A percentile compares a stretch with the other conserved stretches of the same genome.
Evolutionary conservation across 202 grass and related monocot species (phyloP).

Genomic region (Tripidium arundinaceum): DNA sequence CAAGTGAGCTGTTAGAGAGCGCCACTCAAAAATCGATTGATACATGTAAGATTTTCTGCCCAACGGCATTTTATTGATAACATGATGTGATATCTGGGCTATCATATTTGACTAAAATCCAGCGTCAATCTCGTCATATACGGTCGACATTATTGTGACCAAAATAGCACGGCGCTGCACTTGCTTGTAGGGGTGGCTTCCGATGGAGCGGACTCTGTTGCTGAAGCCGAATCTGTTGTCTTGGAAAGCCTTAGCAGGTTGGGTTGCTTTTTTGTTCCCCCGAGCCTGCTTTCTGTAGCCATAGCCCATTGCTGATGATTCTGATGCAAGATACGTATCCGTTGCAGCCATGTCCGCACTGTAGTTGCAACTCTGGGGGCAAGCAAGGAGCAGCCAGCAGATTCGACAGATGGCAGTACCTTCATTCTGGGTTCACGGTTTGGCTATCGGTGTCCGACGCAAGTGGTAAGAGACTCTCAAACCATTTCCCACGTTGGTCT

Average conservation of each 20-base stretch:
- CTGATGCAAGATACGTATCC: neutral
- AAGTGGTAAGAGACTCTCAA: slow-evolving; percentile 31
- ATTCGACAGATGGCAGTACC: slow-evolving; percentile 75
- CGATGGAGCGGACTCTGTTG: slow-evolving; percentile 73
- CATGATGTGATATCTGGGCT: neutral
- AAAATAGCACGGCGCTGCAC: slow-evolving; percentile 39
- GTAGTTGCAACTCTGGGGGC: slow-evolving; percentile 80
- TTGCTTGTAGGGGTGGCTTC: slow-evolving; percentile 67
- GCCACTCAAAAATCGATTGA: slow-evolving; percentile 71
- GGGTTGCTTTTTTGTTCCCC: neutral
- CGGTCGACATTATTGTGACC: neutral
- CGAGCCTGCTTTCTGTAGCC: neutral
- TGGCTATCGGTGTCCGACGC: slow-evolving; percentile 78
- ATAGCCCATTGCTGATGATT: neutral
- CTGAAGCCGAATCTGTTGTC: slow-evolving; percentile 72
- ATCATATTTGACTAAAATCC: neutral
- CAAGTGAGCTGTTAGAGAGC: slow-evolving; percentile 80
- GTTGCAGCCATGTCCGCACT: slow-evolving; percentile 67
- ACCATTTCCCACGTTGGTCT: neutral
- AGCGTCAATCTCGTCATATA: neutral
- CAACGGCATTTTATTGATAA: neutral
- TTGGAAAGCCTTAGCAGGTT: slow-evolving; percentile 95
- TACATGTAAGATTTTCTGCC: slow-evolving; percentile 50
- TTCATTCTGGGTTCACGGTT: slow-evolving; percentile 78
- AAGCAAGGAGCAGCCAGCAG: slow-evolving; percentile 85